A percentile compares a stretch with the other conserved stretches of the same genome.
These are phyloP conservation scores for Leccinum rimulosum DNA, from an alignment of 768 basidiomycete species.

Conservation along the genomic window DNA sequence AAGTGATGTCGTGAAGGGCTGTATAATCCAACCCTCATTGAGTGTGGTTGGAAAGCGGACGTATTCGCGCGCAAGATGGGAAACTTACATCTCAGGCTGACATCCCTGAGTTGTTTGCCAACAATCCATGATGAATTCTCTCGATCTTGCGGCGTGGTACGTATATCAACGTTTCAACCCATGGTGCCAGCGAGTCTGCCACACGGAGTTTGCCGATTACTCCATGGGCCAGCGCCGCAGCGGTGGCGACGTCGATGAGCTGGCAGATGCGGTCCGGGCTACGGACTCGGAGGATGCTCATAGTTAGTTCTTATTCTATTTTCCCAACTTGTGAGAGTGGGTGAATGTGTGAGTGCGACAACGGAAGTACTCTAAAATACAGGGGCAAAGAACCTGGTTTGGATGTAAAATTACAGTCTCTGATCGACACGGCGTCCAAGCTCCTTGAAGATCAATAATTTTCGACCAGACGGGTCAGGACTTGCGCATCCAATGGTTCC, in stretches of 20 bases:
- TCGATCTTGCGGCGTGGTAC: too few species aligned
- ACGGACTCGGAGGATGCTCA: neutral
- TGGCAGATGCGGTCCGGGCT: neutral
- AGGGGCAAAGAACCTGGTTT: neutral
- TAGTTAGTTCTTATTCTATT: neutral
- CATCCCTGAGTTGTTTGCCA: too few species aligned
- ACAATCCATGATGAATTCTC: too few species aligned
- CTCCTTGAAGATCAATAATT: constrained; percentile 14
- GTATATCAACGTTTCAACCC: too few species aligned
- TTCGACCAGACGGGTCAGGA: constrained; percentile 32
- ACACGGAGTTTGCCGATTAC: too few species aligned
- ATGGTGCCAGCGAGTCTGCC: too few species aligned
- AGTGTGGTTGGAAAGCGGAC: too few species aligned
- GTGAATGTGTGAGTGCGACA: neutral
- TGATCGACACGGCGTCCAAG: neutral
- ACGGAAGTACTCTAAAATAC: neutral
- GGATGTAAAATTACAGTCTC: too few species aligned
- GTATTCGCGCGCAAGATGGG: too few species aligned
- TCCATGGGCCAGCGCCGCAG: too few species aligned
- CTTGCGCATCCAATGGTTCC: constrained; percentile 9
- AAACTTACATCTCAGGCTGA: too few species aligned
- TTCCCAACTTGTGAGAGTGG: neutral
- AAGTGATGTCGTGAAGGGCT: neutral
- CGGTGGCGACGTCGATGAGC: neutral
- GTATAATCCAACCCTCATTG: neutral